These are phyloP conservation scores for Sonneratia alba DNA, from an alignment of 345 rosid species.

Conservation along the genomic window DNA sequence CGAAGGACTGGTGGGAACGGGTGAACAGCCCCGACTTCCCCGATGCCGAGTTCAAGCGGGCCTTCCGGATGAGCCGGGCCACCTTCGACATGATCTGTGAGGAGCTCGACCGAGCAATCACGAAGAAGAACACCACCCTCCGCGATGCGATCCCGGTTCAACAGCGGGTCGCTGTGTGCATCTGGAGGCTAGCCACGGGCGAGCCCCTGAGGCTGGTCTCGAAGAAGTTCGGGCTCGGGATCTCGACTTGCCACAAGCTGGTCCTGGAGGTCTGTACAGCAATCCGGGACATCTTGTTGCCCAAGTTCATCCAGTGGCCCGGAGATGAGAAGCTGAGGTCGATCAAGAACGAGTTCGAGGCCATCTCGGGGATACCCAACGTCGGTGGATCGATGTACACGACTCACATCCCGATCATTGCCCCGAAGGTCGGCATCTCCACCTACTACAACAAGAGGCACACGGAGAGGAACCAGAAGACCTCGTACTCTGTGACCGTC, in stretches of 20 bases:
- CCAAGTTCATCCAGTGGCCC: conserved; percentile 64
- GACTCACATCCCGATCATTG: conserved; percentile 69
- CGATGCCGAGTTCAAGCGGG: conserved; percentile 56
- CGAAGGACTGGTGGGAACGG: conserved; percentile 83
- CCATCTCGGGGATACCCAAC: conserved; percentile 41
- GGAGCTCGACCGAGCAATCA: conserved; percentile 58
- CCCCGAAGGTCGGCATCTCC: conserved; percentile 62
- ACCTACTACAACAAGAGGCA: conserved; percentile 72
- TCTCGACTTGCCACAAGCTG: conserved; percentile 81
- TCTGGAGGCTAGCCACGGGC: conserved; percentile 79
- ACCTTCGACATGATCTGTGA: conserved; percentile 67
- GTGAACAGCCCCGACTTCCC: conserved; percentile 54
- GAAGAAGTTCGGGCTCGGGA: conserved; percentile 71
- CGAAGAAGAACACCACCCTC: conserved; percentile 80
- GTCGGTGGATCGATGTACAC: conserved; percentile 81
- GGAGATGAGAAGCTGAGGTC: conserved; percentile 27
- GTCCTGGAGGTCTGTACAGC: conserved; percentile 77
- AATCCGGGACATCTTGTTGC: conserved; percentile 55
- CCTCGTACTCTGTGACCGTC: conserved; percentile 68
- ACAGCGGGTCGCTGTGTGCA: conserved; percentile 80
- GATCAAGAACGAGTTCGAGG: conserved; percentile 37
- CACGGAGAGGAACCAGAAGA: conserved; percentile 76
- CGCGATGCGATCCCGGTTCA: conserved; percentile 88
- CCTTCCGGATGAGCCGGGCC: conserved; percentile 68
- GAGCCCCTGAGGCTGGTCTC: conserved; percentile 79